Evolutionary conservation across 2,329 filamentous ascomycete genomes (phyloP).

Genomic region (Thermothelomyces thermophilus): DNA sequence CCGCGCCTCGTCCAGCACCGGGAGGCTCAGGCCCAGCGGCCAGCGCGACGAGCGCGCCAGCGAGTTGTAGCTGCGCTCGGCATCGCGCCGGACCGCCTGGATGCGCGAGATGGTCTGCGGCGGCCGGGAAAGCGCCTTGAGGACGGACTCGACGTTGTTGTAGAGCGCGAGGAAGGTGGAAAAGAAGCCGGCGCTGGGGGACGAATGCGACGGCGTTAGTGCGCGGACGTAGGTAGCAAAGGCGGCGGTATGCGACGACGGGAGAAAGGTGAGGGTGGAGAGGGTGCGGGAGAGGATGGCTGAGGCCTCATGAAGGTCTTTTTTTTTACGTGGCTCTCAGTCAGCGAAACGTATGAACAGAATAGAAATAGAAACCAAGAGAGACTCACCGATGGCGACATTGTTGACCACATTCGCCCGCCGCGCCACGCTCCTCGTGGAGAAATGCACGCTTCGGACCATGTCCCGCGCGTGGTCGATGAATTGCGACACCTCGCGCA

Average conservation of each 20-base stretch:
- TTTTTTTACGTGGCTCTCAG: too few species aligned
- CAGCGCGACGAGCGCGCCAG: slow-evolving; percentile 69
- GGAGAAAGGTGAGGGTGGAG: slow-evolving; percentile 58
- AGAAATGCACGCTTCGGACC: slow-evolving; percentile 75
- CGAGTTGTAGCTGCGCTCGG: slow-evolving; percentile 71
- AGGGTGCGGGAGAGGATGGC: slow-evolving; percentile 47
- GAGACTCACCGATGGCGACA: slow-evolving; percentile 48
- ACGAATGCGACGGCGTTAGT: slow-evolving; percentile 61
- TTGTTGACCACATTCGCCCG: slow-evolving; percentile 68
- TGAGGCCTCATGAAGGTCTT: slow-evolving; percentile 63
- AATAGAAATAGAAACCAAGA: background rate
- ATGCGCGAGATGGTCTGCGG: slow-evolving; percentile 72
- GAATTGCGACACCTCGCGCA: slow-evolving; percentile 87
- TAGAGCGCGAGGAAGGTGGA: slow-evolving; percentile 73
- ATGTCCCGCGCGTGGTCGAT: slow-evolving; percentile 86
- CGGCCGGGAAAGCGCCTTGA: slow-evolving; percentile 72
- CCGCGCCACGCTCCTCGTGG: slow-evolving; percentile 74
- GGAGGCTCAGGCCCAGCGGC: slow-evolving; percentile 57
- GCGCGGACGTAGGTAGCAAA: slow-evolving; percentile 65
- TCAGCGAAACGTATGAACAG: too few species aligned
- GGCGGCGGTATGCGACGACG: slow-evolving; percentile 59
- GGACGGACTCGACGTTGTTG: slow-evolving; percentile 73
- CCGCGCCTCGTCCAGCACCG: slow-evolving; percentile 70
- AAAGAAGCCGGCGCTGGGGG: slow-evolving; percentile 67
- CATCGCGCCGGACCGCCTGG: slow-evolving; percentile 62